Evolutionary conservation across 75 land plant genomes (phyloP).

Genomic region (Gnetum montanum): DNA sequence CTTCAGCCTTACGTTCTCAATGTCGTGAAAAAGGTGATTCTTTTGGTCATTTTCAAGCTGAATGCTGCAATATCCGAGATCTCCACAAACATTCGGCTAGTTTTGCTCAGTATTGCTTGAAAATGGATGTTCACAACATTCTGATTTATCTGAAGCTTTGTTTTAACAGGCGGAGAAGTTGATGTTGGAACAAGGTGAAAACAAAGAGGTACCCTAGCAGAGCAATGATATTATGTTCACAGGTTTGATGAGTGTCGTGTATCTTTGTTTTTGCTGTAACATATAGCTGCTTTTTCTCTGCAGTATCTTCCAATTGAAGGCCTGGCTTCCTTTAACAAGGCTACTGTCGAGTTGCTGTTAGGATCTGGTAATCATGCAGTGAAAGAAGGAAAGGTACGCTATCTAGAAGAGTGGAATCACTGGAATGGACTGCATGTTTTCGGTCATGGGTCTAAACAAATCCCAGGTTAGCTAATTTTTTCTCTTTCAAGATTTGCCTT

Average conservation of each 20-base stretch:
- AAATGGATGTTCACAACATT: not conserved
- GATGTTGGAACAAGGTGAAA: conserved; percentile 87
- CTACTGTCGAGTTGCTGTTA: conserved; percentile 79
- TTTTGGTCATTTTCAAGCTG: not conserved
- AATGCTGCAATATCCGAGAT: not conserved
- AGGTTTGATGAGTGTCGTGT: not conserved
- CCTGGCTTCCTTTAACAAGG: conserved; percentile 95
- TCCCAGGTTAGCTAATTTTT: no score
- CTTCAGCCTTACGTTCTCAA: conserved; percentile 92
- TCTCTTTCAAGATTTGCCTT: no score
- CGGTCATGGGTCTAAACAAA: no score
- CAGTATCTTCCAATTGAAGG: conserved; percentile 99
- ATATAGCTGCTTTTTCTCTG: conserved; percentile 6
- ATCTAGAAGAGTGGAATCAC: no score
- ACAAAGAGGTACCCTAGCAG: conserved; percentile 71
- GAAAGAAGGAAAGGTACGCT: conserved; percentile 22
- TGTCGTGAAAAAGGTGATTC: conserved; percentile 87
- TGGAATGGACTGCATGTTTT: no score
- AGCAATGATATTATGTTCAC: not conserved
- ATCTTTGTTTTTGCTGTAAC: not conserved
- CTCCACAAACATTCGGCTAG: not conserved
- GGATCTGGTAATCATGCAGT: conserved; percentile 77
- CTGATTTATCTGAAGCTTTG: not conserved
- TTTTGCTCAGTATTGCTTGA: not conserved
- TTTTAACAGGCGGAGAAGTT: conserved; percentile 73